A percentile compares a stretch with the other conserved stretches of the same genome.
These are phyloP conservation scores for Babesia caballi DNA, from an alignment of 169 alveolate species.

Conservation along the genomic window DNA sequence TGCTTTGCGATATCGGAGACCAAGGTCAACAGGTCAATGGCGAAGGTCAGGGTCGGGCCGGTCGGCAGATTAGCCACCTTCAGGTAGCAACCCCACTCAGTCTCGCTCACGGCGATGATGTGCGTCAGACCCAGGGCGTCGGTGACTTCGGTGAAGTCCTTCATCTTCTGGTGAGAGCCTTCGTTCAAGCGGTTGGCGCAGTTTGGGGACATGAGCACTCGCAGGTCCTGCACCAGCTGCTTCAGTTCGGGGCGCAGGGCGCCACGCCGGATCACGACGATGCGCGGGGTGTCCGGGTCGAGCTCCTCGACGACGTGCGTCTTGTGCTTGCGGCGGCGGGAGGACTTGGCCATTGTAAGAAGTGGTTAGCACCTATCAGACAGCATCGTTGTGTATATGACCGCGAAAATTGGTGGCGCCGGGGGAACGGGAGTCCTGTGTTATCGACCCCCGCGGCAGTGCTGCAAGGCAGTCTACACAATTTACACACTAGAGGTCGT, in stretches of 20 bases:
- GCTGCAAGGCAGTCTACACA: neutral
- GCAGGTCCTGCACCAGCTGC: slow-evolving; percentile 44
- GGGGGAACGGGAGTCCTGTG: neutral
- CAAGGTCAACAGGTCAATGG: slow-evolving; percentile 34
- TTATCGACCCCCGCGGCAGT: neutral
- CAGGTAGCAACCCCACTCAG: slow-evolving; percentile 38
- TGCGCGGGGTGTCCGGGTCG: slow-evolving; percentile 55
- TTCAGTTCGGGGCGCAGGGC: slow-evolving; percentile 28
- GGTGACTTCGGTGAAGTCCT: slow-evolving; percentile 52
- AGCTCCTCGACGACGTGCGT: slow-evolving; percentile 11
- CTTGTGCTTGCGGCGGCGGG: slow-evolving; percentile 37
- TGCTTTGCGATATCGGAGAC: slow-evolving; percentile 50
- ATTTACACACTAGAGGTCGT: neutral
- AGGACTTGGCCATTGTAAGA: slow-evolving; percentile 24
- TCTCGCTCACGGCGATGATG: slow-evolving; percentile 36
- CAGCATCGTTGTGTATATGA: neutral
- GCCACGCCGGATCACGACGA: slow-evolving; percentile 54
- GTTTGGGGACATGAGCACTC: slow-evolving; percentile 53
- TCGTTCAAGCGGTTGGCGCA: slow-evolving; percentile 47
- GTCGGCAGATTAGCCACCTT: slow-evolving; percentile 52
- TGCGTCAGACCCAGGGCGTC: slow-evolving; percentile 56
- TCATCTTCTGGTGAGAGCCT: slow-evolving; percentile 39
- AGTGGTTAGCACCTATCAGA: neutral
- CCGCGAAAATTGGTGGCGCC: neutral
- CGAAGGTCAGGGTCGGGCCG: slow-evolving; percentile 54